Evolutionary conservation across 352 stramenopile species (phyloP).

Genomic region (Peronospora farinosa): DNA sequence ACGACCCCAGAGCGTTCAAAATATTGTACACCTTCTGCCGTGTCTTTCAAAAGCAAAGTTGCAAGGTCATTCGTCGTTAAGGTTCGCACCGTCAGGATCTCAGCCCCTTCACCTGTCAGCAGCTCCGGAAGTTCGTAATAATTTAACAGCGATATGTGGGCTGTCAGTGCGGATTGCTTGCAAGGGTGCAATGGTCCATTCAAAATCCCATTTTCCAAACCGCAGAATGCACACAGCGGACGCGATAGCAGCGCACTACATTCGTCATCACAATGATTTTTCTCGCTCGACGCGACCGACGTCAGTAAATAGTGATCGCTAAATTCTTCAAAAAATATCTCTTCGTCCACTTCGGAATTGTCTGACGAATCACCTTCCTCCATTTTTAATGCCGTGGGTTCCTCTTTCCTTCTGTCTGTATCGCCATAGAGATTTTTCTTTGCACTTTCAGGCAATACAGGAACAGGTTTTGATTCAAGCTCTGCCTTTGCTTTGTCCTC

Average conservation of each 20-base stretch:
- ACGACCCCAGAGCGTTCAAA: slow-evolving; percentile 11
- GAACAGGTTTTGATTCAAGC: slow-evolving; percentile 42
- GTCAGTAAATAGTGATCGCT: slow-evolving; percentile 39
- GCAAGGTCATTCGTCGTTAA: slow-evolving; percentile 24
- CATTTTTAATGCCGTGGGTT: slow-evolving; percentile 4
- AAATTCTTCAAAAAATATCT: slow-evolving; percentile 48
- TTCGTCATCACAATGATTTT: neutral
- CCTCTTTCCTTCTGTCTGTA: slow-evolving; percentile 7
- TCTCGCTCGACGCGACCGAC: slow-evolving; percentile 1
- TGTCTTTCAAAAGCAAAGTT: slow-evolving; percentile 28
- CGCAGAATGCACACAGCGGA: slow-evolving; percentile 44
- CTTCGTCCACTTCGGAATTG: slow-evolving; percentile 39
- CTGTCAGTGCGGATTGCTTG: slow-evolving; percentile 49
- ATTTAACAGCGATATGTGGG: slow-evolving; percentile 33
- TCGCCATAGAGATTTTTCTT: slow-evolving; percentile 24
- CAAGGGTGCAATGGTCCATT: slow-evolving; percentile 46
- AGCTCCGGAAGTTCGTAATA: slow-evolving; percentile 49
- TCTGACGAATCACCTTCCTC: slow-evolving; percentile 31
- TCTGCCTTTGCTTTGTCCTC: slow-evolving; percentile 60
- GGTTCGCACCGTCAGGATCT: slow-evolving; percentile 22
- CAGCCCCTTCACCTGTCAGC: slow-evolving; percentile 21
- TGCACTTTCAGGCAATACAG: slow-evolving; percentile 38
- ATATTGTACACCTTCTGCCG: slow-evolving; percentile 33
- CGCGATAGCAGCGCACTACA: slow-evolving; percentile 2
- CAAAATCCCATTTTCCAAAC: slow-evolving; percentile 56